phyloP scores from a whole-genome alignment of 2,329 filamentous ascomycete genomes.

The Phaeosphaeriaceae sp. region DNA sequence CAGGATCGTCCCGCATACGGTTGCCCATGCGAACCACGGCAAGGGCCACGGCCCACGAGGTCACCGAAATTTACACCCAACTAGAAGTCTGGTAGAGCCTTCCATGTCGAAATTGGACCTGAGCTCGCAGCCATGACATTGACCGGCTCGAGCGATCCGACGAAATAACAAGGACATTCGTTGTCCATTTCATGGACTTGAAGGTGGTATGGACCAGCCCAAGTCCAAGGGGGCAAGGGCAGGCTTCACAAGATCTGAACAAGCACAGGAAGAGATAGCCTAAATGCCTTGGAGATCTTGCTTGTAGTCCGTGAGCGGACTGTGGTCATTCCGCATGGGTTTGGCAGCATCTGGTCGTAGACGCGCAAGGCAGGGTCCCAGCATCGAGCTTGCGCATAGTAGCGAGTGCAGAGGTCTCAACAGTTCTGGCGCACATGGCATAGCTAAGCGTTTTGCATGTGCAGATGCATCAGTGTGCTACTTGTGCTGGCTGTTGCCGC shows the following conservation, averaged over 20 bases:
- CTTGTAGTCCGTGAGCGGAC: neutral
- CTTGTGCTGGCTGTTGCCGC: slow-evolving; percentile 3
- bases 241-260: slow-evolving; percentile 4
- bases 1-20: neutral
- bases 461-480: slow-evolving; percentile 2
- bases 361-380: neutral
- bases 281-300: slow-evolving; percentile 3
- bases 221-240: neutral
- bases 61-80: neutral
- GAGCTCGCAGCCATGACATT: neutral
- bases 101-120: neutral
- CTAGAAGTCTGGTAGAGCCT: neutral
- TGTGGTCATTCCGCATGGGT: slow-evolving; percentile 7
- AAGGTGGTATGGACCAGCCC: neutral
- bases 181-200: neutral
- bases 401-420: slow-evolving; percentile 14
- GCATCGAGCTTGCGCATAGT: slow-evolving; percentile 9
- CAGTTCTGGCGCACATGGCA: slow-evolving; percentile 25
- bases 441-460: slow-evolving; percentile 12
- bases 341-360: slow-evolving; percentile 1
- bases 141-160: neutral
- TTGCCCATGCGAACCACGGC: slow-evolving; percentile 1
- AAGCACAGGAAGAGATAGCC: slow-evolving; percentile 9
- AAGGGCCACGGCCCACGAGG: neutral
- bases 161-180: neutral